Evolutionary conservation across 257 asterid species (phyloP).

Genomic region (Solanum chmielewskii): DNA sequence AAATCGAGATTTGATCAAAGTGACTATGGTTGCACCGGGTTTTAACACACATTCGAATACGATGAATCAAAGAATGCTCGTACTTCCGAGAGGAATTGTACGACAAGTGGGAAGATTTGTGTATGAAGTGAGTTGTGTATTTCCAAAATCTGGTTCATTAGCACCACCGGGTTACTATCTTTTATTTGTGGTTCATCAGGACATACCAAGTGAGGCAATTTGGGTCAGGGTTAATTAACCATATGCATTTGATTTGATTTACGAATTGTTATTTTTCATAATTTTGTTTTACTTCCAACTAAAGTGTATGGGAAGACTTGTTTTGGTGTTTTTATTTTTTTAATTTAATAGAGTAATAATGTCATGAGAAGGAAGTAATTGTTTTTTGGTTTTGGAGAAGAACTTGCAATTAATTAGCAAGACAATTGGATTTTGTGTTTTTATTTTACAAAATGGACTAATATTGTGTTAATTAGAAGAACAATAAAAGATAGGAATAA

Average conservation of each 20-base stretch:
- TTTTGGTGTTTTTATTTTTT: not conserved
- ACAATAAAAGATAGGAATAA: not conserved
- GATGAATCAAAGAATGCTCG: slow-evolving; percentile 31
- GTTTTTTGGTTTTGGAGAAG: not conserved
- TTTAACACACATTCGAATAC: slow-evolving; percentile 31
- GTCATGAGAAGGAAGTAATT: not conserved
- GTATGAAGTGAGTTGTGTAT: slow-evolving; percentile 1
- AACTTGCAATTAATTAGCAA: not conserved
- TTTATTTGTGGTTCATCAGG: slow-evolving; percentile 23
- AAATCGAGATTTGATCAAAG: slow-evolving; percentile 3
- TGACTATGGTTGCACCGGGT: slow-evolving; percentile 22
- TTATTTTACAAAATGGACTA: not conserved
- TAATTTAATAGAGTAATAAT: not conserved
- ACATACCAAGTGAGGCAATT: slow-evolving; percentile 29
- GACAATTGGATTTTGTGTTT: not conserved
- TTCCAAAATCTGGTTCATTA: not conserved
- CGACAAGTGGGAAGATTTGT: not conserved
- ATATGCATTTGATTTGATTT: not conserved
- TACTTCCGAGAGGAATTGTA: not conserved
- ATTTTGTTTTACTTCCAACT: not conserved
- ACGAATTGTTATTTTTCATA: not conserved
- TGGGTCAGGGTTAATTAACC: slow-evolving; percentile 22
- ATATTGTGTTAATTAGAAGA: not conserved
- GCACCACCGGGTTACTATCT: slow-evolving; percentile 30
- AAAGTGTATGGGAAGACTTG: not conserved